Evolutionary conservation across 75 land plant species (phyloP).

Genomic region (Cryptomeria japonica): DNA sequence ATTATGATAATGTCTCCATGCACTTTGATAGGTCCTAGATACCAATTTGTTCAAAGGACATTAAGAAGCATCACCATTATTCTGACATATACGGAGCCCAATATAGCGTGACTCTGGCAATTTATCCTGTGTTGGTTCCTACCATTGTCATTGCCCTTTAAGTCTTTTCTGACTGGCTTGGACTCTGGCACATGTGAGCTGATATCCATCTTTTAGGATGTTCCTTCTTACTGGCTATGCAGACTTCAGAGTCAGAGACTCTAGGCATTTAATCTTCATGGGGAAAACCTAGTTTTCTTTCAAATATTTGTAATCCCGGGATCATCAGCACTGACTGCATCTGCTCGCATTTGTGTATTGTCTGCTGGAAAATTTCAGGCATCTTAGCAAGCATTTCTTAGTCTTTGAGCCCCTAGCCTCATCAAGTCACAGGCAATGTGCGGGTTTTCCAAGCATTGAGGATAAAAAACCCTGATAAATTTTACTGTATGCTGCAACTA

Average conservation of each 20-base stretch:
- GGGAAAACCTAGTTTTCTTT: background rate
- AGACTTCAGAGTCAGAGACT: background rate
- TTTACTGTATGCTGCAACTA: background rate
- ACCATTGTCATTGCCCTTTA: background rate
- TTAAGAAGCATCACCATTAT: background rate
- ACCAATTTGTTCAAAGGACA: background rate
- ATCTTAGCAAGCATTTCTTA: background rate
- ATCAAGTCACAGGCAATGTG: background rate
- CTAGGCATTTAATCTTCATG: background rate
- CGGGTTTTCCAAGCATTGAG: background rate
- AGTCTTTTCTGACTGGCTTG: background rate
- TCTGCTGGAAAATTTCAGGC: background rate
- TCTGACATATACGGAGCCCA: background rate
- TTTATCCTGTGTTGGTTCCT: background rate
- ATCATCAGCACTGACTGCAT: background rate
- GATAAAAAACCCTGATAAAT: background rate
- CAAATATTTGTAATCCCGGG: background rate
- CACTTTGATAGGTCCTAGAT: background rate
- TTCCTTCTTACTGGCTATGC: background rate
- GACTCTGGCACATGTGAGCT: background rate
- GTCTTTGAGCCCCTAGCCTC: background rate
- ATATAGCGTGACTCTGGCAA: background rate
- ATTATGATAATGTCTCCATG: background rate
- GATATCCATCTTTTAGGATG: background rate
- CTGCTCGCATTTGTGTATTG: background rate